phyloP scores from a whole-genome alignment of 176 grass and related monocot species.

The Bolboschoenus planiculmis region DNA sequence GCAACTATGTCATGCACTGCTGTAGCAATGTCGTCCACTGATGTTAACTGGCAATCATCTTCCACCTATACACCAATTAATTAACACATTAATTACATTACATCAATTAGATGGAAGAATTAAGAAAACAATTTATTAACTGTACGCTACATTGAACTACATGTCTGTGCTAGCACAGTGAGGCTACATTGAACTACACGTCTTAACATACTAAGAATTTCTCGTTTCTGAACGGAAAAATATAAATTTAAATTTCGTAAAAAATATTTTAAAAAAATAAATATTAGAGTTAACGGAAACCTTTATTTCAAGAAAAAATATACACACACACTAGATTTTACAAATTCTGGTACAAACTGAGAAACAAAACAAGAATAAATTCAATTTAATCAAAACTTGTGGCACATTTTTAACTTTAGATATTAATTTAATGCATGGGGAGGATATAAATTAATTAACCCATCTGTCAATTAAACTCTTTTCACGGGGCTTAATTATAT shows the following conservation, averaged over 20 bases:
- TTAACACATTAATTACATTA: too few species aligned
- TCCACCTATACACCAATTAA: conserved; percentile 24
- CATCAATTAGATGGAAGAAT: too few species aligned
- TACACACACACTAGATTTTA: not conserved
- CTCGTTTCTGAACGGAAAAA: too few species aligned
- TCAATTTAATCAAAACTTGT: not conserved
- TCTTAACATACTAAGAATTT: too few species aligned
- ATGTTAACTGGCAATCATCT: conserved; percentile 30
- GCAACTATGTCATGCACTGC: conserved; percentile 30
- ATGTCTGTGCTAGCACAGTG: too few species aligned
- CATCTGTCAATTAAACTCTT: not conserved
- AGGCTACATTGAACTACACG: too few species aligned
- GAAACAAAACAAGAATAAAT: not conserved
- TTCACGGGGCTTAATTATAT: not conserved
- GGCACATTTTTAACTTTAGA: not conserved
- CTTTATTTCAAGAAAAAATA: too few species aligned
- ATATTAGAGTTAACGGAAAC: too few species aligned
- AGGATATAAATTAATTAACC: not conserved
- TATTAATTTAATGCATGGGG: not conserved
- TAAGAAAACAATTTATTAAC: too few species aligned
- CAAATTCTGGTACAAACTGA: not conserved
- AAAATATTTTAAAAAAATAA: too few species aligned
- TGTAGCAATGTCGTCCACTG: conserved; percentile 30
- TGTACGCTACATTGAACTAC: too few species aligned
- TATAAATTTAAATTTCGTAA: too few species aligned